Evolutionary conservation across 345 rosid genomes (phyloP), one percentile per base, ranked within the genome.

Genomic region (Hirschfeldia incana): DNA sequence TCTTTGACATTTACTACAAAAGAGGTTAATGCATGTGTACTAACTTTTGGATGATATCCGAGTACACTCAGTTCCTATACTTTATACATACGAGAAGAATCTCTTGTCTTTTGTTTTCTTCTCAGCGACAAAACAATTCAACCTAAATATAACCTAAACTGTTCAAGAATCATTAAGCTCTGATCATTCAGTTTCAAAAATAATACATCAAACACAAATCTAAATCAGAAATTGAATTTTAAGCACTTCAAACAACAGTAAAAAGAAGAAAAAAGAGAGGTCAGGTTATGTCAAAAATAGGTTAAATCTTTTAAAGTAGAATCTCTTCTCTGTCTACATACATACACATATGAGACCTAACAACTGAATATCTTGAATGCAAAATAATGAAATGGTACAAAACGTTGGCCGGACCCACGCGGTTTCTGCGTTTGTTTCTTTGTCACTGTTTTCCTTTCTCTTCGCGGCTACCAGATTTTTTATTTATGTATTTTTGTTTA

Each of bases 351-450:
- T 5, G 33, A 29, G 17, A 71, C 13, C 29, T 29, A 61, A 42
- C 29, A 39, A 28, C 76, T 15, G 4, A 42, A 8, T 62, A 61
- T 29, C 17, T 65, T 57, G 44, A 72, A 76, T 39, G 68, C 74
- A 76, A 76, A 42, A 69, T 69, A 59, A 29, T 42, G 8, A 71
- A 65, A 46, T 49, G 37, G 63, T 51, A n/a, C 59, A 77, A 27
- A 21, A 57, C 17, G 39, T 69, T 37, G 27, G 5, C 44, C 1
- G 81, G 77, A 66, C 77, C 81, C 77, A 66, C 81, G 63, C 81
- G 77, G 72, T 72, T 78, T 72, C 53, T 17, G 55, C 26, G 13
- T 78, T 66, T 27, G 78, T 78, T 28, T 65, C 63, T 78, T 72
- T 65, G 76, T 65, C 72, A 55, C 26, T 64, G 28, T 55, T 10